phyloP scores from a whole-genome alignment of 2,329 filamentous ascomycete species.

The Trichoderma oligosporum region DNA sequence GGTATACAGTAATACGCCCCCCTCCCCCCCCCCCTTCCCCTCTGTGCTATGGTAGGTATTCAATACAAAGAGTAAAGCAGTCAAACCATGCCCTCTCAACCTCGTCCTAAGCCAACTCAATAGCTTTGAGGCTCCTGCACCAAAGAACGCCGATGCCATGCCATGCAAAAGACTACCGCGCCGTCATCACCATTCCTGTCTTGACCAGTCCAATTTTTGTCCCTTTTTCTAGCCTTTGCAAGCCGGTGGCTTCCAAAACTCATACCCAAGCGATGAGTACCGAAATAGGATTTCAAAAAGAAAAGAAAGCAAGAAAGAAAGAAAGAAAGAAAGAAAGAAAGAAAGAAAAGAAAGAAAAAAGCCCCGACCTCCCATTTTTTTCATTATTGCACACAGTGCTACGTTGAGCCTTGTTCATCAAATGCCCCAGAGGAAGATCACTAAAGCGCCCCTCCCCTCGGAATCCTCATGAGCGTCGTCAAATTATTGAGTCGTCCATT shows the following conservation, averaged over 20 bases:
- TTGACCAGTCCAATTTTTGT: not conserved
- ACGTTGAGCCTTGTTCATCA: slow-evolving; percentile 1
- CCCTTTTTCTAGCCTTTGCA: not conserved
- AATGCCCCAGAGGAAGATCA: not conserved
- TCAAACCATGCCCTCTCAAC: not conserved
- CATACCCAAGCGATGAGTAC: slow-evolving; percentile 10
- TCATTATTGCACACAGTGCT: slow-evolving; percentile 10
- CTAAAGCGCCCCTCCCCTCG: slow-evolving; percentile 13
- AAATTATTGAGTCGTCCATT: slow-evolving; percentile 63
- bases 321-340: not conserved
- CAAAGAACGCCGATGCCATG: slow-evolving; percentile 23
- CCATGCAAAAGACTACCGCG: slow-evolving; percentile 20
- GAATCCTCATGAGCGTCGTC: slow-evolving; percentile 40
- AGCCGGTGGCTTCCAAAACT: not conserved
- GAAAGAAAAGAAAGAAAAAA: not conserved
- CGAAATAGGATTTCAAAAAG: not conserved
- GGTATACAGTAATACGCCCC: slow-evolving; percentile 10
- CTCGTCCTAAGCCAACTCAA: slow-evolving; percentile 1
- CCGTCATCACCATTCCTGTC: not conserved
- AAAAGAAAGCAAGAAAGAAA: not conserved
- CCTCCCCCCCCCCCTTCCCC: not conserved
- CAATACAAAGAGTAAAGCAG: slow-evolving; percentile 15
- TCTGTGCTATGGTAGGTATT: slow-evolving; percentile 13
- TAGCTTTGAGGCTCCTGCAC: not conserved
- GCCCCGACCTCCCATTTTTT: not conserved